A percentile compares a stretch with the other conserved stretches of the same genome.
phyloP scores from a whole-genome alignment of 257 asterid species.

The Nicotiana tabacum region DNA sequence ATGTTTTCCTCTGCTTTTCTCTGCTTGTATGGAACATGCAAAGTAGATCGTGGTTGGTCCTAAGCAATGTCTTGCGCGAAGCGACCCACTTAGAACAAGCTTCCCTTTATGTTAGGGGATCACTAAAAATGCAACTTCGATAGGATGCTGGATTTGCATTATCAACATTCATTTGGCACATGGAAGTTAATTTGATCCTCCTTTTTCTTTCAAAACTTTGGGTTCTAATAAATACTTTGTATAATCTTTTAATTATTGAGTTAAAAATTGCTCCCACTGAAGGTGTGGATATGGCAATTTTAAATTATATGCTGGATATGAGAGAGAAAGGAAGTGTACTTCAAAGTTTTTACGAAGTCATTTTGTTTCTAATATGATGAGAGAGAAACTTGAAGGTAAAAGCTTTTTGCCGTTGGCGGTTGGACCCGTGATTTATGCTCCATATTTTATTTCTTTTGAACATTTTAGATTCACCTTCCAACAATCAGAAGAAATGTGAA shows the following conservation, averaged over 20 bases:
- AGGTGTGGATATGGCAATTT: constrained; percentile 4
- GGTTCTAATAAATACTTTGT: not conserved
- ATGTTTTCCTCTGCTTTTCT: not conserved
- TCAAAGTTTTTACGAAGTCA: not conserved
- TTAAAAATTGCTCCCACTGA: not conserved
- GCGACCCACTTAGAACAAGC: no score
- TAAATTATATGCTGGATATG: not conserved
- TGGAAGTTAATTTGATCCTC: not conserved
- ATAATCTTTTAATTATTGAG: constrained; percentile 1
- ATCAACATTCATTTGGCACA: not conserved
- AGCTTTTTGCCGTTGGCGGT: not conserved
- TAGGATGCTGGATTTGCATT: not conserved
- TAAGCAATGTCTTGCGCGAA: no score
- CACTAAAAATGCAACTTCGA: no score
- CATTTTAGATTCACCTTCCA: not conserved
- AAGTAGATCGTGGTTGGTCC: no score
- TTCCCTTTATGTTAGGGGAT: no score
- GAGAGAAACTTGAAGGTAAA: not conserved
- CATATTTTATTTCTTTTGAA: not conserved
- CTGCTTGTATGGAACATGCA: not conserved
- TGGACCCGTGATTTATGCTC: not conserved
- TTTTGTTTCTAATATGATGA: not conserved
- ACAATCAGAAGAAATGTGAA: not conserved
- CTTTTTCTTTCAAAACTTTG: not conserved
- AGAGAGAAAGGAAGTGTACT: not conserved